Evolutionary conservation across 2,329 filamentous ascomycete species (phyloP).

Genomic region (Cercospora zeina): DNA sequence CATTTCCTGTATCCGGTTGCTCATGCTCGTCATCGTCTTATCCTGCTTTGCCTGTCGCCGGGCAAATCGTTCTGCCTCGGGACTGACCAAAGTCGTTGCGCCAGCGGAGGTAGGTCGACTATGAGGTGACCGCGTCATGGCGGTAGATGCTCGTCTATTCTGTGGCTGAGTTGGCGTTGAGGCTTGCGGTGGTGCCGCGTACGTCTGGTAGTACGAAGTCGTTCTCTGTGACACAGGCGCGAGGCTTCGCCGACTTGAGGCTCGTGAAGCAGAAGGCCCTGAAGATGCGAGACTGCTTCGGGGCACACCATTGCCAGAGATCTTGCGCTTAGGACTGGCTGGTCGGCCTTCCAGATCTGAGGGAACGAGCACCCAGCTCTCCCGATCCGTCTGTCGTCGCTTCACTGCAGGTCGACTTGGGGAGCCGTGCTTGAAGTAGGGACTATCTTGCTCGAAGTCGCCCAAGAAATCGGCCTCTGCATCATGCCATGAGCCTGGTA

Average conservation of each 20-base stretch:
- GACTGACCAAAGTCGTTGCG: constrained; percentile 42
- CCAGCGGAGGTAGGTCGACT: constrained; percentile 28
- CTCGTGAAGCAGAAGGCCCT: constrained; percentile 35
- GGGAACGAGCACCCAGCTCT: constrained; percentile 51
- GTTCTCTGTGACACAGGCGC: constrained; percentile 45
- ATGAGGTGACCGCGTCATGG: constrained; percentile 50
- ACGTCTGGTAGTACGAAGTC: constrained; percentile 31
- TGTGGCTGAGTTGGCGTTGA: constrained; percentile 24
- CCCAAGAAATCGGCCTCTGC: constrained; percentile 51
- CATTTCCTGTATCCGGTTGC: constrained; percentile 77
- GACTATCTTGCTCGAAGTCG: constrained; percentile 47
- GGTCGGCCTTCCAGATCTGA: constrained; percentile 58
- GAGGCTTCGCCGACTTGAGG: constrained; percentile 43
- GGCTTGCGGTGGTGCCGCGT: constrained; percentile 42
- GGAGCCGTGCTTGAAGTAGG: constrained; percentile 41
- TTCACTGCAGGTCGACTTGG: constrained; percentile 43
- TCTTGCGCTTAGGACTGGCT: constrained; percentile 42
- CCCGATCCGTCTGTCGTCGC: constrained; percentile 50
- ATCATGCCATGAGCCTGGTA: constrained; percentile 58
- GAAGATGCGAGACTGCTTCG: constrained; percentile 21
- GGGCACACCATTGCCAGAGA: constrained; percentile 36
- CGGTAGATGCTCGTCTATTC: constrained; percentile 56
- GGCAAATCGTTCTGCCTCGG: constrained; percentile 72
- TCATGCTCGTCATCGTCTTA: constrained; percentile 75
- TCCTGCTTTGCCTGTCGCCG: constrained; percentile 72